Base-by-base conservation (phyloP, 1,139 yeast species). In the Schwanniomyces etchellsii region DNA sequence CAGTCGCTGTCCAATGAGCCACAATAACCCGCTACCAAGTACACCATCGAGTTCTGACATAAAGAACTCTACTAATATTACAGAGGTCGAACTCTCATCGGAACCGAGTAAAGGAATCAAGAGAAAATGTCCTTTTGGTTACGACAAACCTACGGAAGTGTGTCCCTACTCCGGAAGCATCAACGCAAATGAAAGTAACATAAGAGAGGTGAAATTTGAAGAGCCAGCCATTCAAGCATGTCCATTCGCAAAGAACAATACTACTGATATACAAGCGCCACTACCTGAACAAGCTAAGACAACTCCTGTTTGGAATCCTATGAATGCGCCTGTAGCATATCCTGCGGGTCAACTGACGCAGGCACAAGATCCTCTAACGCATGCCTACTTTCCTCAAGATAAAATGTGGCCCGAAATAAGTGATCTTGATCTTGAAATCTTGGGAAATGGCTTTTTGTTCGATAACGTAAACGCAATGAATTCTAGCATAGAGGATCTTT, bases 341-440 rank as follows among this genome's bases (percentile, higher is more conserved):
- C 7, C 7, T 7, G 21, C 21, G n/a, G 21, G 21, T n/a, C n/a
- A 7, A 18, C n/a, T n/a, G 7, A n/a, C 21, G 21, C 7, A 18
- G 7, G 21, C 21, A 18, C n/a, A 18, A 7, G 21, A 18, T n/a
- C 7, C 7, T 18, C n/a, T 18, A 18, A 18, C n/a, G 21, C 7
- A 18, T 7, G 21, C 21, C 9, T n/a, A 18, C 7, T 7, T n/a
- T 7, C 9, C 21, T 18, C 21, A 18, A 18, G 7, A 18, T 18
- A n/a, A 18, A 7, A n/a, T 18, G 21, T 18, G 21, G 21, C 21
- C 21, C 7, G 10, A 10, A 15, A 26, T 20, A 15, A 18, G n/a
- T n/a, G n/a, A 52, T 20, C 50, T 60, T 34, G 61, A 61, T 35
- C 52, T 62, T 30, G 67, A 61, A 28, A 54, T 61, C 32, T 44